A percentile compares a stretch with the other conserved stretches of the same genome.
phyloP scores from a whole-genome alignment of 2,329 filamentous ascomycete species.

The Ceratocystis cubensis region DNA sequence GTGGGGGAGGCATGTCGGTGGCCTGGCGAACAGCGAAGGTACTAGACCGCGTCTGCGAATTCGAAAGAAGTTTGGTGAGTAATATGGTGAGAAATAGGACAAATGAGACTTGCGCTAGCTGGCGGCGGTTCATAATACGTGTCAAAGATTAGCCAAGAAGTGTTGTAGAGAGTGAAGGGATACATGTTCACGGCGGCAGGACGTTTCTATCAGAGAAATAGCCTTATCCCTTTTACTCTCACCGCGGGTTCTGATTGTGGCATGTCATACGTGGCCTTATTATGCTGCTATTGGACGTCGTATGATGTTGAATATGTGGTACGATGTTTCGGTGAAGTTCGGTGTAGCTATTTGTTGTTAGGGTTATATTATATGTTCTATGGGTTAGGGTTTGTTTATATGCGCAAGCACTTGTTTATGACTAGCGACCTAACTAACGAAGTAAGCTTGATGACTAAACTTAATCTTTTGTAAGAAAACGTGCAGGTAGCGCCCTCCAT shows the following conservation, averaged over 20 bases:
- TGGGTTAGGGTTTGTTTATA: neutral
- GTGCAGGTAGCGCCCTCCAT: neutral
- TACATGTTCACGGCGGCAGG: neutral
- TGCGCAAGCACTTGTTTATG: neutral
- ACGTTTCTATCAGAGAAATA: neutral
- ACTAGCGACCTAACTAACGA: neutral
- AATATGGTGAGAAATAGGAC: neutral
- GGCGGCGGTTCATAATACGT: constrained; percentile 3
- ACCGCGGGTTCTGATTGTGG: neutral
- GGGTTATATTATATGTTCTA: neutral
- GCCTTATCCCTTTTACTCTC: no score
- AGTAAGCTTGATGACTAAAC: neutral
- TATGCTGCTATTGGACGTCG: no score
- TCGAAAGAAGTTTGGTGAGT: neutral
- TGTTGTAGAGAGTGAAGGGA: neutral
- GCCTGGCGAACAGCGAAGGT: neutral
- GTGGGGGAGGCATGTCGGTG: neutral
- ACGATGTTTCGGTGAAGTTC: neutral
- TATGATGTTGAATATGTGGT: neutral
- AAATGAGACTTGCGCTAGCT: constrained; percentile 5
- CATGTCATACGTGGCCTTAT: constrained; percentile 2
- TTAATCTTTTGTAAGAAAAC: neutral
- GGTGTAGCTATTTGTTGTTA: neutral
- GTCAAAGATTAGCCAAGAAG: neutral
- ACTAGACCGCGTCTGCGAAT: neutral